These are phyloP conservation scores for Herpetomonas samuelpessoai DNA, from an alignment of 208 protist species.

Conservation along the genomic window DNA sequence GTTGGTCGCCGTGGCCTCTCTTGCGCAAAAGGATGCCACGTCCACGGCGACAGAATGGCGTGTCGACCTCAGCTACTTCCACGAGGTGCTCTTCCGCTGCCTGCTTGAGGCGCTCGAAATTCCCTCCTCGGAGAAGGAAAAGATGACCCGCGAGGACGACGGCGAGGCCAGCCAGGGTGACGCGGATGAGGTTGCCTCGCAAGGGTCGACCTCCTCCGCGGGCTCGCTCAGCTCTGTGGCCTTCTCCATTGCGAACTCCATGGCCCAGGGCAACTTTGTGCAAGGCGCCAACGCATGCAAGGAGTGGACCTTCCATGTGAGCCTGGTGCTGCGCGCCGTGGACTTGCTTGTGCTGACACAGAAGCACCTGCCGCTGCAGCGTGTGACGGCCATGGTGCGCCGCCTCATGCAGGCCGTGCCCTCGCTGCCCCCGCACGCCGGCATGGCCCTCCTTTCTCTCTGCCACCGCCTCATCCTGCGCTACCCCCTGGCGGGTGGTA, in stretches of 20 bases:
- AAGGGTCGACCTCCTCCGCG: slow-evolving; percentile 79
- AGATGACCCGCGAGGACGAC: slow-evolving; percentile 56
- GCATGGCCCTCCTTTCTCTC: slow-evolving; percentile 75
- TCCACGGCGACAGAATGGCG: slow-evolving; percentile 79
- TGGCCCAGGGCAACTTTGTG: slow-evolving; percentile 79
- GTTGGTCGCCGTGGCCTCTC: slow-evolving; percentile 82
- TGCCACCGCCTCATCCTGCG: slow-evolving; percentile 79
- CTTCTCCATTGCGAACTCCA: slow-evolving; percentile 91
- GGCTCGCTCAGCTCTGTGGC: slow-evolving; percentile 89
- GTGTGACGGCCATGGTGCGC: slow-evolving; percentile 86
- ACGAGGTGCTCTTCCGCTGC: slow-evolving; percentile 88
- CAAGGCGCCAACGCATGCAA: slow-evolving; percentile 69
- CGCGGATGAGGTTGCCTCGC: slow-evolving; percentile 72
- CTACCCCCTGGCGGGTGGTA: slow-evolving; percentile 72
- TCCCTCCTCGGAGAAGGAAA: slow-evolving; percentile 53
- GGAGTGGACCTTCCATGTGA: slow-evolving; percentile 88
- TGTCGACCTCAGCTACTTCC: slow-evolving; percentile 92
- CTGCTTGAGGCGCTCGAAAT: slow-evolving; percentile 76
- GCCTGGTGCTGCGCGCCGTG: slow-evolving; percentile 83
- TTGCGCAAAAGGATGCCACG: slow-evolving; percentile 86
- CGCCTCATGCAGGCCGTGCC: slow-evolving; percentile 66
- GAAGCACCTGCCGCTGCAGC: slow-evolving; percentile 81
- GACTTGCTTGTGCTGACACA: slow-evolving; percentile 89
- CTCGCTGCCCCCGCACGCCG: slow-evolving; percentile 79
- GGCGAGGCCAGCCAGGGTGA: slow-evolving; percentile 32